Percentiles rank a stretch among this genome's conserved stretches.
These are phyloP conservation scores for Lentinula detonsa DNA, from an alignment of 768 basidiomycete species.

Conservation along the genomic window DNA sequence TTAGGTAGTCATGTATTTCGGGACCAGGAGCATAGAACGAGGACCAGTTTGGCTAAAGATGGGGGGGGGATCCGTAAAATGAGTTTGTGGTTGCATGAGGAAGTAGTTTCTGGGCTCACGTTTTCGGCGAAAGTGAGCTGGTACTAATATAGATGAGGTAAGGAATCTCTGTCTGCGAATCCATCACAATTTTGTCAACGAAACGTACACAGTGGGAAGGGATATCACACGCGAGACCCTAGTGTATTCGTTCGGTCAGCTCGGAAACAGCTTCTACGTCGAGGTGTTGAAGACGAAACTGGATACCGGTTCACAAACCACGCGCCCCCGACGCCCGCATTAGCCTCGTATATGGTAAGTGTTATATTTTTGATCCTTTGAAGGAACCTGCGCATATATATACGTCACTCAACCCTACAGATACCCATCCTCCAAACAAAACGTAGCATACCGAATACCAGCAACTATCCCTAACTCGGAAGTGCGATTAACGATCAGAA, in stretches of 20 bases:
- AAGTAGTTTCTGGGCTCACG: constrained; percentile 18
- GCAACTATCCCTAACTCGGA: constrained; percentile 38
- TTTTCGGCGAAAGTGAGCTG: constrained; percentile 54
- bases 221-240: constrained; percentile 59
- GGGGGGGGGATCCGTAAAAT: not conserved
- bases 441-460: constrained; percentile 39
- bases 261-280: not conserved
- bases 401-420: not conserved
- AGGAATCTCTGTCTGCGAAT: not conserved
- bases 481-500: not conserved
- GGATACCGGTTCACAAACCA: constrained; percentile 34
- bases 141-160: constrained; percentile 29
- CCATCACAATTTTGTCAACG: not conserved
- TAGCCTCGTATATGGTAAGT: constrained; percentile 55
- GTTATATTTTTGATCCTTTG: constrained; percentile 49
- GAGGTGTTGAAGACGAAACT: not conserved
- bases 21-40: constrained; percentile 52
- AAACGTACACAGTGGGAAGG: constrained; percentile 44
- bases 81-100: not conserved
- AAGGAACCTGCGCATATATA: constrained; percentile 30
- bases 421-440: not conserved
- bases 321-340: constrained; percentile 53
- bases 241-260: not conserved
- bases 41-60: constrained; percentile 50
- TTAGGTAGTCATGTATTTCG: constrained; percentile 53